Evolutionary conservation across 2,329 filamentous ascomycete genomes (phyloP).

Genomic region (Aspergillus fumigatiaffinis): DNA sequence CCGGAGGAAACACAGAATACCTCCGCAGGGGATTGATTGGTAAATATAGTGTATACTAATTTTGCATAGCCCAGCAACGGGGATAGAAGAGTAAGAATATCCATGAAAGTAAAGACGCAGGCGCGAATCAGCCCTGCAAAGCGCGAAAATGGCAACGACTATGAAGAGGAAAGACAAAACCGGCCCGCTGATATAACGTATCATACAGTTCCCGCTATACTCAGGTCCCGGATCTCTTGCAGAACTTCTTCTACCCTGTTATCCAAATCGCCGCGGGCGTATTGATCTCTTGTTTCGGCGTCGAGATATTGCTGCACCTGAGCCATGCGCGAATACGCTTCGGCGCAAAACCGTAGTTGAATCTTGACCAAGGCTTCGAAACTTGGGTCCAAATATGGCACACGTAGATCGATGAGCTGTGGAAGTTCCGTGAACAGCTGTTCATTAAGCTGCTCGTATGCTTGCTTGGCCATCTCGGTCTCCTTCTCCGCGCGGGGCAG

Average conservation of each 20-base stretch:
- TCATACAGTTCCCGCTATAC: constrained; percentile 73
- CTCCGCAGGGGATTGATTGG: not conserved
- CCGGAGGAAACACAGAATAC: not conserved
- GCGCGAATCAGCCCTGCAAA: not conserved
- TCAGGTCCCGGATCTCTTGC: constrained; percentile 94
- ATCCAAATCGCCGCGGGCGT: constrained; percentile 89
- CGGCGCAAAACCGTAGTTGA: constrained; percentile 93
- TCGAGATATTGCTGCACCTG: constrained; percentile 99
- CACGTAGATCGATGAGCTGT: constrained; percentile 91
- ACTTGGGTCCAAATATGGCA: constrained; percentile 93
- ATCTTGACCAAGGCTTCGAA: constrained; percentile 99
- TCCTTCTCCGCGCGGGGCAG: constrained; percentile 95
- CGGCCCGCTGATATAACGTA: constrained; percentile 5
- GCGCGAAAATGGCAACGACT: not conserved
- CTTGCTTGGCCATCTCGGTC: constrained; percentile 84
- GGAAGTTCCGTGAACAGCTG: constrained; percentile 90
- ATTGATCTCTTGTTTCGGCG: constrained; percentile 91
- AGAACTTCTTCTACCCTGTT: constrained; percentile 89
- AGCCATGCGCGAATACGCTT: constrained; percentile 96
- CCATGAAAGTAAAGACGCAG: constrained; percentile 5
- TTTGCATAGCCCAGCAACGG: not conserved
- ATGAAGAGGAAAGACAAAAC: constrained; percentile 10
- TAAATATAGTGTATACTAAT: not conserved
- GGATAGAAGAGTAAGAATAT: not conserved
- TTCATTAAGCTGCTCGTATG: constrained; percentile 96